phyloP scores from a whole-genome alignment of 345 rosid genomes.

The Populus deltoides region DNA sequence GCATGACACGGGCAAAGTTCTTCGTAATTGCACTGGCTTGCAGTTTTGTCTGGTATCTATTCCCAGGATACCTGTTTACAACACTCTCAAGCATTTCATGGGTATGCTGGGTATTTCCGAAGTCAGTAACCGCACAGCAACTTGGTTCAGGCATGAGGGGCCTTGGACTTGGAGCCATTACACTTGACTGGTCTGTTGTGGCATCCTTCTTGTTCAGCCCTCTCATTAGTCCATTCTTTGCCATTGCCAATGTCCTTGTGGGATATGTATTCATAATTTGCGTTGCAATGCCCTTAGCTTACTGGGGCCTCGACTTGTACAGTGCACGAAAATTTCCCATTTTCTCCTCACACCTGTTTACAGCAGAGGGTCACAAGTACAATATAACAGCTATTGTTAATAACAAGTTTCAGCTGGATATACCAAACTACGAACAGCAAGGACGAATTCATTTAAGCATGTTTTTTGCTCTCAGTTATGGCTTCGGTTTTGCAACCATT shows the following conservation, averaged over 20 bases:
- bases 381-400: slow-evolving; percentile 67
- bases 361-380: slow-evolving; percentile 53
- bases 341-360: slow-evolving; percentile 79
- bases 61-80: slow-evolving; percentile 81
- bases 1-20: slow-evolving; percentile 76
- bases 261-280: slow-evolving; percentile 67
- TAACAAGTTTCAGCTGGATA: slow-evolving; percentile 66
- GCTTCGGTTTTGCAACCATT: slow-evolving; percentile 87
- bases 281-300: slow-evolving; percentile 55
- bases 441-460: slow-evolving; percentile 79
- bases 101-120: slow-evolving; percentile 79
- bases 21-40: slow-evolving; percentile 67
- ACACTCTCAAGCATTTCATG: slow-evolving; percentile 82
- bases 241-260: slow-evolving; percentile 55
- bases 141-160: slow-evolving; percentile 85
- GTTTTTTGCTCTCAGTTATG: slow-evolving; percentile 76
- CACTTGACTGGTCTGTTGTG: slow-evolving; percentile 78
- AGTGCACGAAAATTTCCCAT: slow-evolving; percentile 64
- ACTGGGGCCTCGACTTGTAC: slow-evolving; percentile 71
- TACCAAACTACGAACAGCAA: slow-evolving; percentile 52
- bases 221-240: slow-evolving; percentile 81
- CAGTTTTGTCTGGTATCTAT: slow-evolving; percentile 66
- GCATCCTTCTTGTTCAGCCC: slow-evolving; percentile 86
- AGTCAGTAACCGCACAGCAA: slow-evolving; percentile 81
- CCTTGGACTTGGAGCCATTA: slow-evolving; percentile 75